Evolutionary conservation across 192 early-diverging fungal genomes (phyloP).

Genomic region (Gorgonomyces haynaldii): DNA sequence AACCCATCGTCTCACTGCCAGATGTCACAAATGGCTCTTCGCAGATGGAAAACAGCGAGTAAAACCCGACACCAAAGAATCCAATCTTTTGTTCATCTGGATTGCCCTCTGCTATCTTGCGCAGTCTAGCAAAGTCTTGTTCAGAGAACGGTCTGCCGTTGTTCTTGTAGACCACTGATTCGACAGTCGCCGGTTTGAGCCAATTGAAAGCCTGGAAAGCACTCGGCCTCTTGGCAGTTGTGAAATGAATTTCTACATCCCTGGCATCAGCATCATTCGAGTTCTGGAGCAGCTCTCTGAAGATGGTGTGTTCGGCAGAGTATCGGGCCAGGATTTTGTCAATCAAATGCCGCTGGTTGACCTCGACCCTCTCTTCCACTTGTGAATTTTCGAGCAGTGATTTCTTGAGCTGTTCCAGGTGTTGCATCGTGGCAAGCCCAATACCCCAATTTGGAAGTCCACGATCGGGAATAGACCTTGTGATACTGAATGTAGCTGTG

Average conservation of each 20-base stretch:
- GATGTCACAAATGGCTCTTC: conserved; percentile 76
- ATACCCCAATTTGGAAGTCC: no score
- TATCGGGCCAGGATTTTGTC: conserved; percentile 86
- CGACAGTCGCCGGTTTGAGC: conserved; percentile 6
- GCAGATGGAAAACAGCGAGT: conserved; percentile 77
- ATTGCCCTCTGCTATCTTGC: conserved; percentile 86
- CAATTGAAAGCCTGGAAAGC: conserved; percentile 6
- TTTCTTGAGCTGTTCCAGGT: no score
- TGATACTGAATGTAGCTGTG: no score
- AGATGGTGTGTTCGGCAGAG: conserved; percentile 75
- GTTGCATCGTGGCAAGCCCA: no score
- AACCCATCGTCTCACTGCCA: conserved; percentile 68
- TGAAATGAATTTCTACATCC: conserved; percentile 27
- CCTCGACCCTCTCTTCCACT: conserved; percentile 55
- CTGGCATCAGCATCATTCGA: conserved; percentile 64
- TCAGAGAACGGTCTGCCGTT: conserved; percentile 69
- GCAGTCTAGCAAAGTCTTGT: conserved; percentile 71
- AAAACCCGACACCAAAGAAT: conserved; percentile 74
- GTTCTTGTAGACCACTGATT: conserved; percentile 57
- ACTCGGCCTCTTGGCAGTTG: conserved; percentile 2
- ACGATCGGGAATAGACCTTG: no score
- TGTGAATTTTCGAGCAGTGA: conserved; percentile 13
- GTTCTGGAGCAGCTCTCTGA: conserved; percentile 50
- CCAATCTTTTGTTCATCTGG: conserved; percentile 74
- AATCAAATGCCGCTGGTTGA: conserved; percentile 83